Conservation (phyloP, 2,329 filamentous ascomycete genomes). For the Trichoderma guizhouense region DNA sequence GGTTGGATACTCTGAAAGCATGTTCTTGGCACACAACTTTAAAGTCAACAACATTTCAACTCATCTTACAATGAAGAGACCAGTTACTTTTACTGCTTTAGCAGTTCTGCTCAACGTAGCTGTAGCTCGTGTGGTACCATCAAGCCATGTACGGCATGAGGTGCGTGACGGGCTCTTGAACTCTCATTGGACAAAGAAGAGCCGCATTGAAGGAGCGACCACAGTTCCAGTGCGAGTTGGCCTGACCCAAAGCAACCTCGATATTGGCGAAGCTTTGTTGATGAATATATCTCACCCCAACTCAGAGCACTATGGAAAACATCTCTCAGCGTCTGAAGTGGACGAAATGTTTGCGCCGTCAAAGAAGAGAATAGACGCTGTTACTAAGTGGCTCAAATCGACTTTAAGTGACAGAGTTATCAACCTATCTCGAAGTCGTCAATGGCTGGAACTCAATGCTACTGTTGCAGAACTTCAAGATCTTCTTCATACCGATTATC, state of each 20-base stretch:
- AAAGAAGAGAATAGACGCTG: slow-evolving; percentile 44
- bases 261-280: slow-evolving; percentile 41
- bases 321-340: slow-evolving; percentile 43
- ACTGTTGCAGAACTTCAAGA: slow-evolving; percentile 37
- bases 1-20: neutral
- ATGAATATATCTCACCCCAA: slow-evolving; percentile 42
- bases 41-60: neutral
- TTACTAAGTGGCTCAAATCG: slow-evolving; percentile 50
- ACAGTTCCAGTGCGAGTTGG: slow-evolving; percentile 37
- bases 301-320: slow-evolving; percentile 43
- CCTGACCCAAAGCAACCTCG: slow-evolving; percentile 38
- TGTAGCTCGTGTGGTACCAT: neutral
- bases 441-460: slow-evolving; percentile 33
- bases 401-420: slow-evolving; percentile 48
- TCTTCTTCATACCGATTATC: slow-evolving; percentile 52
- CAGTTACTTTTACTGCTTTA: neutral
- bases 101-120: neutral
- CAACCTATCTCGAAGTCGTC: slow-evolving; percentile 45
- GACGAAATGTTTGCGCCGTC: slow-evolving; percentile 41
- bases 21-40: neutral
- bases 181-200: neutral
- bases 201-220: neutral
- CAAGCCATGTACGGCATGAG: neutral
- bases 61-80: neutral
- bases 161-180: neutral